Percentiles rank a stretch among this genome's conserved stretches.
Evolutionary conservation across 83 land plant species (phyloP).

Genomic region (Isoetes engelmannii): DNA sequence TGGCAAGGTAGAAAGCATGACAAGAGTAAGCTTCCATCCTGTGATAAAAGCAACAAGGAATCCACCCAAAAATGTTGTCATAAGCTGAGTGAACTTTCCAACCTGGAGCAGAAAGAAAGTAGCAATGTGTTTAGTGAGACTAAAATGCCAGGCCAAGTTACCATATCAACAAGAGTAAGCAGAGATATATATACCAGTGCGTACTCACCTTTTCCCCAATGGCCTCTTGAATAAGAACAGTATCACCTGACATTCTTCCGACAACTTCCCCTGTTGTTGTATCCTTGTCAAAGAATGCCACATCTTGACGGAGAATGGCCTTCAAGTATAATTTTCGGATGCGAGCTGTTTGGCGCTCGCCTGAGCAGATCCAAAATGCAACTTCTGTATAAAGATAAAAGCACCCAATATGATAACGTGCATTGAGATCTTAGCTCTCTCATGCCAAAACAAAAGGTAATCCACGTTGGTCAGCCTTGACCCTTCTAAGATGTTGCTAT

Average conservation of each 20-base stretch:
- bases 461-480: too few species aligned
- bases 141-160: too few species aligned
- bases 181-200: too few species aligned
- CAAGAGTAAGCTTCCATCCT: slow-evolving; percentile 15
- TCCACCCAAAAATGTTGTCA: slow-evolving; percentile 1
- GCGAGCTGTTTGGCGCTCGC: slow-evolving; percentile 43
- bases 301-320: slow-evolving; percentile 40
- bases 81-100: slow-evolving; percentile 4
- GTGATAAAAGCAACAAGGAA: neutral
- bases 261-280: slow-evolving; percentile 42
- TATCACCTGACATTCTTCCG: slow-evolving; percentile 43
- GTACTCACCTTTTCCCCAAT: slow-evolving; percentile 29
- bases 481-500: too few species aligned
- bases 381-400: slow-evolving; percentile 23
- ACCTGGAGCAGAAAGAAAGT: neutral
- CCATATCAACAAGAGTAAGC: too few species aligned
- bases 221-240: slow-evolving; percentile 32
- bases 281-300: slow-evolving; percentile 39
- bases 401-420: too few species aligned
- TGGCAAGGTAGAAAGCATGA: slow-evolving; percentile 1
- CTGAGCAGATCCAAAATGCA: slow-evolving; percentile 36
- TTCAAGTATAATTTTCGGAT: slow-evolving; percentile 38
- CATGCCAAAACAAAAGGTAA: too few species aligned
- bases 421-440: too few species aligned
- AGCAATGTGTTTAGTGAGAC: too few species aligned